Evolutionary conservation across 2,329 filamentous ascomycete genomes (phyloP).

Genomic region (Alternaria gaisen): DNA sequence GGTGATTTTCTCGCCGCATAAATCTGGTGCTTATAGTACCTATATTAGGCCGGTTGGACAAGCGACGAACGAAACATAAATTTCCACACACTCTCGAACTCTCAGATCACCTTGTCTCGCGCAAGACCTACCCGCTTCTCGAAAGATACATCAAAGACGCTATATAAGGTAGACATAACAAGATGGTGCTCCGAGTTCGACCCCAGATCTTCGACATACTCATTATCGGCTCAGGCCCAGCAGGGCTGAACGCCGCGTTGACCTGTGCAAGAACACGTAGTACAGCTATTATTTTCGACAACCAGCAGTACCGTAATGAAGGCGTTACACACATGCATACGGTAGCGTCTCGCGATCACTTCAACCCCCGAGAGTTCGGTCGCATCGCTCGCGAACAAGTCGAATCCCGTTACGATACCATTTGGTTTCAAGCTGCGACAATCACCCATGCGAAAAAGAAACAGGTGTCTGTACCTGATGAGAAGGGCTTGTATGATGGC

Average conservation of each 20-base stretch:
- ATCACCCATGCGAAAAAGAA: slow-evolving; percentile 36
- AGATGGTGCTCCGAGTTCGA: slow-evolving; percentile 8
- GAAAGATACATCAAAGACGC: background rate
- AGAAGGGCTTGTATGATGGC: slow-evolving; percentile 32
- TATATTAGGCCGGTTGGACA: background rate
- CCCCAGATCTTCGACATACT: slow-evolving; percentile 33
- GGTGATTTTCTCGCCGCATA: background rate
- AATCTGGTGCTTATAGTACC: background rate
- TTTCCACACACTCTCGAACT: background rate
- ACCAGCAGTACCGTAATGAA: slow-evolving; percentile 55
- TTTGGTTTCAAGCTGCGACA: slow-evolving; percentile 42
- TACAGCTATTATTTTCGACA: slow-evolving; percentile 57
- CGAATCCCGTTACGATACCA: slow-evolving; percentile 47
- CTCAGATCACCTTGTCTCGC: background rate
- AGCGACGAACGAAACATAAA: background rate
- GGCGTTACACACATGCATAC: slow-evolving; percentile 57
- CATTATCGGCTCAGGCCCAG: slow-evolving; percentile 56
- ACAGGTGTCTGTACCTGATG: slow-evolving; percentile 22
- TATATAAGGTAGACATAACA: background rate
- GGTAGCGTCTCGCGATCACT: slow-evolving; percentile 41
- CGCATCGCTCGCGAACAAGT: slow-evolving; percentile 48
- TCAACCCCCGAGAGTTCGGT: slow-evolving; percentile 39
- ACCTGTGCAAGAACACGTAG: slow-evolving; percentile 52
- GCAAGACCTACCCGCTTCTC: background rate
- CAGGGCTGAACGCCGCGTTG: slow-evolving; percentile 55